Percentiles rank a stretch among this genome's conserved stretches.
phyloP scores from a whole-genome alignment of 306 rosid species.

The Aeschynomene evenia region DNA sequence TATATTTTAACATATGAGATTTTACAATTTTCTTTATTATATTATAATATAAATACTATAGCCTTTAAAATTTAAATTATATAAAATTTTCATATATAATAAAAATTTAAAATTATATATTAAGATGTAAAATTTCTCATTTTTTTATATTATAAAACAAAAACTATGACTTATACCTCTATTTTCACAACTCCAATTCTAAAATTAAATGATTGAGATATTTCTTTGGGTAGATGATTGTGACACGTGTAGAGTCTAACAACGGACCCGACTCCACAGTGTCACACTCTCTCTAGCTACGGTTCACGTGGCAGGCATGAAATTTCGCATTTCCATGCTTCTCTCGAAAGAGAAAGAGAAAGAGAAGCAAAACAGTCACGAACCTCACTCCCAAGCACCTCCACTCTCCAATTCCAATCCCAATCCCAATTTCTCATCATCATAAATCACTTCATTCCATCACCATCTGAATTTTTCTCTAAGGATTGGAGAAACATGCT shows the following conservation, averaged over 20 bases:
- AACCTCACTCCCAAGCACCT: not conserved
- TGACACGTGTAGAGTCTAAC: slow-evolving; percentile 5
- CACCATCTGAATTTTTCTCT: not conserved
- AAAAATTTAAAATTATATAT: no score
- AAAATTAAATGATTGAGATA: no score
- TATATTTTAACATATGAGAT: no score
- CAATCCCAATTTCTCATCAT: not conserved
- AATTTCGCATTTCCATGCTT: slow-evolving; percentile 3
- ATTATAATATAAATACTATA: no score
- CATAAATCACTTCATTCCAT: not conserved
- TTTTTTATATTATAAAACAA: no score
- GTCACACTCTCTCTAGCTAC: not conserved
- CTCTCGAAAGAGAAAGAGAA: not conserved
- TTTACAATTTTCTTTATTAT: no score
- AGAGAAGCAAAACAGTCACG: not conserved
- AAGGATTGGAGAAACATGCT: slow-evolving; percentile 50
- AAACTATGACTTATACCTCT: no score
- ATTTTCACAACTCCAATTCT: no score
- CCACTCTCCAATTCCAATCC: not conserved
- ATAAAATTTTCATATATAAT: no score
- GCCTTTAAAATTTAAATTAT: no score
- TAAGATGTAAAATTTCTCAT: no score
- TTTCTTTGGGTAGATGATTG: not conserved
- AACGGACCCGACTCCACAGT: not conserved
- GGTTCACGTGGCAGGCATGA: slow-evolving; percentile 35